Base-by-base conservation (phyloP, 73 alveolate species). In the Stentor roeselii region DNA sequence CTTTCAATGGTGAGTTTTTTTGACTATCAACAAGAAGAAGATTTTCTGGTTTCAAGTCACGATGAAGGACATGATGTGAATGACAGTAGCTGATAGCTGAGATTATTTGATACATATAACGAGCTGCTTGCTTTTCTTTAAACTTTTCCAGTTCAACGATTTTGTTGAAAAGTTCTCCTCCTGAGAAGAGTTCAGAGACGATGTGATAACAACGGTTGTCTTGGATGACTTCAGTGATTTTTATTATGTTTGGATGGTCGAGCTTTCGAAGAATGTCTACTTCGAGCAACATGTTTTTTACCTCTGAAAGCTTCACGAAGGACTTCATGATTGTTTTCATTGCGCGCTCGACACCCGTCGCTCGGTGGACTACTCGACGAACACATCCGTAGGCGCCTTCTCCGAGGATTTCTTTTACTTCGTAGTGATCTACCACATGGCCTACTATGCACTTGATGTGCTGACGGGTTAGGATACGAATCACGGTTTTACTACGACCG, bases 221-320 rank as follows among this genome's bases (percentile, higher is more conserved):
- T 35, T 61, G 21, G 27, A 14, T 11, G 60, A 6, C 6, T 61
- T 61, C 82, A 35, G 6, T 11, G 27, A 61, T 6, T 30, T 61
- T n/a, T 11, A 61, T 36, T 61, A 61, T 61, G 27, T 61, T 61
- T 61, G 82, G 82, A 61, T 61, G 82, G 27, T 61, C 82, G 27
- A 14, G 21, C 27, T 61, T 35, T 30, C 6, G 6, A 14, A 61
- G 42, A 61, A 61, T n/a, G 42, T n/a, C 37, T 11, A 61, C 37
- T 35, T 61, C 82, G 27, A 14, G 11, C 21, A 61, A 61, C 67
- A 50, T 50, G 67, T 50, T 21, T 50, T 50, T 50, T 50, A 21
- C 21, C 21, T 11, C 21, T 11, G 67, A 50, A 11, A 11, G 30
- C 21, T 50, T 50, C 21, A 11, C 30, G 67, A 50, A 11, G 6